Evolutionary conservation across 139 green algal species (phyloP), one percentile per base, ranked within the genome.

Genomic region (Astrephomene gubernaculifera): DNA sequence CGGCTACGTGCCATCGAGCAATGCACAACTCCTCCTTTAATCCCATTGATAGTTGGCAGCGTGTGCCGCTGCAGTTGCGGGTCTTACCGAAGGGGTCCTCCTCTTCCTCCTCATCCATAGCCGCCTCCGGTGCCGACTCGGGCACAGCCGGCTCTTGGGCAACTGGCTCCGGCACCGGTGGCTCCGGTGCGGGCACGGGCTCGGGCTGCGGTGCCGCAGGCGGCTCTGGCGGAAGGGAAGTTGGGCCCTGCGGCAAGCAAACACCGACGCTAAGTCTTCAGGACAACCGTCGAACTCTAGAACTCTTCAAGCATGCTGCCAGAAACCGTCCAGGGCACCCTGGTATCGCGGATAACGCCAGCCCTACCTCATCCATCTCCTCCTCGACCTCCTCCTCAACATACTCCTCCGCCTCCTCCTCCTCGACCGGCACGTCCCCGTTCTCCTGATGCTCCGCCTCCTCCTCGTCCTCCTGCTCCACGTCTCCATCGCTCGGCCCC

Each of bases 381-480:
- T 93, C 93, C 49, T 90, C 89, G 24, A 89, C 90, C 35, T 89
- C 65, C 19, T 91, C 83, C 36, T 90, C 87, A 25, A 89, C 89
- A 87, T 88, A 81, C 36, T 39, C 81, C 21, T 87, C 71, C 31
- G 82, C 79, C 33, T 88, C 84, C 19, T 82, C 67, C 31, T 54
- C 81, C 19, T 74, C 79, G 2, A 81, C 54, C 39, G 70, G 12
- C 68, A 45, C 86, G 36, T 25, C 39, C 67, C 60, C 49, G 65
- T 60, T 70, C 60, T 74, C 83, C 21, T 80, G 39, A 44, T 64
- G 68, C 68, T 67, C 25, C 36, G 69, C 75, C 54, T 21, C 27
- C 9, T 39, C 60, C 1, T 79, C 63, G 27, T 68, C 87, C 76
- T 78, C 68, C 2, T 72, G 52, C 71, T 73, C 63, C 63, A 45